Percentiles rank a stretch among this genome's conserved stretches.
These are phyloP conservation scores for Diversispora epigaea DNA, from an alignment of 192 early-diverging fungal genomes.

Conservation along the genomic window DNA sequence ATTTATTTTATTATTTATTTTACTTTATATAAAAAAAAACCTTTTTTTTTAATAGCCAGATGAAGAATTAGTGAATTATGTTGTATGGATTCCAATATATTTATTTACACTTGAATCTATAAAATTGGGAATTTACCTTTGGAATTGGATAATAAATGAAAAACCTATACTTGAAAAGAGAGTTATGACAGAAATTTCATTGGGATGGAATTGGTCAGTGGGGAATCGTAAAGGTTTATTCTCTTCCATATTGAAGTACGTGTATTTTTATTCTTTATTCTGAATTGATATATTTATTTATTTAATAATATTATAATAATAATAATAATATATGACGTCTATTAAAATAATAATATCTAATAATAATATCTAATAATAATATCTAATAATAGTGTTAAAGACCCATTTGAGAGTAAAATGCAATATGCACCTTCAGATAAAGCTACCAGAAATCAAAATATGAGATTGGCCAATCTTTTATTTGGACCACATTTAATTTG, in stretches of 20 bases:
- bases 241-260: slow-evolving; percentile 52
- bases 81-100: slow-evolving; percentile 85
- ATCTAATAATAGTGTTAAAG: slow-evolving; percentile 46
- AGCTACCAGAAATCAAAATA: slow-evolving; percentile 61
- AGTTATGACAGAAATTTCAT: slow-evolving; percentile 81
- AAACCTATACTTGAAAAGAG: slow-evolving; percentile 69
- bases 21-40: too few relatives aligned
- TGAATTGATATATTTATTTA: too few relatives aligned
- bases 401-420: slow-evolving; percentile 90
- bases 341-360: too few relatives aligned
- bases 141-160: slow-evolving; percentile 85
- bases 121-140: slow-evolving; percentile 82
- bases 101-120: slow-evolving; percentile 77
- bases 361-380: neutral
- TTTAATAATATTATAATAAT: too few relatives aligned
- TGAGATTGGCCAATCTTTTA: slow-evolving; percentile 57
- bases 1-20: too few relatives aligned
- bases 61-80: slow-evolving; percentile 73
- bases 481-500: slow-evolving; percentile 77
- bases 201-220: slow-evolving; percentile 81
- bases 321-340: too few relatives aligned
- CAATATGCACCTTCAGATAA: slow-evolving; percentile 90
- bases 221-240: slow-evolving; percentile 82
- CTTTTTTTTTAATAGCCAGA: slow-evolving; percentile 55
- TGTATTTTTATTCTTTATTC: neutral